Evolutionary conservation across 179 eudicot genomes (phyloP), one percentile per base, ranked within the genome.

Genomic region (Beta lomatogona): DNA sequence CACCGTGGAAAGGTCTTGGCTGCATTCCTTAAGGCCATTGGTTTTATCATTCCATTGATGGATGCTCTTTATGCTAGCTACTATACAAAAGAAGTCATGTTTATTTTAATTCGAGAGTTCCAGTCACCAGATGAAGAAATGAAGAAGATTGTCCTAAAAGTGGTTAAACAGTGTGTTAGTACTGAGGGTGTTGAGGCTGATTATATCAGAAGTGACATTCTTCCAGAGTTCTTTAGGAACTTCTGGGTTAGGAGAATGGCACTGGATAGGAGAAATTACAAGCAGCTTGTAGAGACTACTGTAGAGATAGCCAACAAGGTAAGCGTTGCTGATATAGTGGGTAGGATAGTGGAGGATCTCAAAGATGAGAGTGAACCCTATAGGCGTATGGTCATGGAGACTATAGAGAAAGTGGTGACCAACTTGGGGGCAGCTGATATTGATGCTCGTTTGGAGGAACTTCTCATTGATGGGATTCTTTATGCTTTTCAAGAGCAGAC

Each of bases 231-330:
- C 82, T 94, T 94, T 84, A 86, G 89, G 19, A 90, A 93, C 81
- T 94, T 94, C 79, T 94, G 97, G 97, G 98, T 94, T 10, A 86
- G 98, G 79, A 93, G 98, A 85, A 94, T 94, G 98, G 98, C 98
- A 25, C 82, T 94, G 85, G 98, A 94, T 76, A 88, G 97, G 75
- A 94, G 97, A 83, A 95, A 93, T 81, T 95, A 93, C 82, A 87
- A 88, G 89, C 98, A 93, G 80, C 93, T 95, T 61, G 97, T 95
- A 67, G 97, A 95, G 60, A 95, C 98, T 11, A 93, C 97, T 25
- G 98, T 93, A 65, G 97, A 94, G 89, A 93, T 93, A 82, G 97
- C 98, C 11, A 93, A 95, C 84, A 95, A 95, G 75, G 97, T 95
- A 18, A 97, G 98, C 1, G 98, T 93, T 74, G 97, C 97, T 80